These are phyloP conservation scores for Dactylellina cionopaga DNA, from an alignment of 2,329 filamentous ascomycete genomes.

Conservation along the genomic window DNA sequence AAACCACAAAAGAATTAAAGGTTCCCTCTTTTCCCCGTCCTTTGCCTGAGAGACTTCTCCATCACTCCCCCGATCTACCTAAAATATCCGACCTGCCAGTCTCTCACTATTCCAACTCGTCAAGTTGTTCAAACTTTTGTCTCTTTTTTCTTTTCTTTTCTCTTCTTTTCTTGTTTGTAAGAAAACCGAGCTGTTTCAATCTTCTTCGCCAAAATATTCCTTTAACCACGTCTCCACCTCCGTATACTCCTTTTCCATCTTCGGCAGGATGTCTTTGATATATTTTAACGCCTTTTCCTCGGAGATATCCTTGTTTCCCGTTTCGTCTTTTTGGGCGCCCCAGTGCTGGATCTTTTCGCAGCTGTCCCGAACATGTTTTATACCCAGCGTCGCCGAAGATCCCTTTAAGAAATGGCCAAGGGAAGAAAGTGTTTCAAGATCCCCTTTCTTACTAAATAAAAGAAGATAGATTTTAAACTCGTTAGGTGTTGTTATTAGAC, in stretches of 20 bases:
- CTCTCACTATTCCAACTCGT: too few relatives aligned
- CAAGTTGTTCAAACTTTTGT: too few relatives aligned
- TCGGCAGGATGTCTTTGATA: constrained; percentile 75
- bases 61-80: background rate
- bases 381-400: constrained; percentile 90
- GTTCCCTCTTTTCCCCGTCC: background rate
- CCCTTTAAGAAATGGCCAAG: constrained; percentile 97
- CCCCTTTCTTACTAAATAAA: constrained; percentile 68
- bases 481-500: constrained; percentile 35
- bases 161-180: background rate
- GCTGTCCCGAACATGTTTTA: constrained; percentile 87
- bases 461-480: constrained; percentile 9
- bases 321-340: constrained; percentile 82
- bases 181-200: background rate
- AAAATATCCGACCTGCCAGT: background rate
- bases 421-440: constrained; percentile 79
- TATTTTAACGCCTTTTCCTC: constrained; percentile 67
- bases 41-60: background rate
- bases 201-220: constrained; percentile 68
- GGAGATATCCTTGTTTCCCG: constrained; percentile 67
- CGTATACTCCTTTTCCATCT: constrained; percentile 79
- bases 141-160: background rate
- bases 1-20: background rate
- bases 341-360: constrained; percentile 98
- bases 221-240: constrained; percentile 77